These are phyloP conservation scores for Breynia disticha DNA, from an alignment of 441 rosid genomes.

Conservation along the genomic window DNA sequence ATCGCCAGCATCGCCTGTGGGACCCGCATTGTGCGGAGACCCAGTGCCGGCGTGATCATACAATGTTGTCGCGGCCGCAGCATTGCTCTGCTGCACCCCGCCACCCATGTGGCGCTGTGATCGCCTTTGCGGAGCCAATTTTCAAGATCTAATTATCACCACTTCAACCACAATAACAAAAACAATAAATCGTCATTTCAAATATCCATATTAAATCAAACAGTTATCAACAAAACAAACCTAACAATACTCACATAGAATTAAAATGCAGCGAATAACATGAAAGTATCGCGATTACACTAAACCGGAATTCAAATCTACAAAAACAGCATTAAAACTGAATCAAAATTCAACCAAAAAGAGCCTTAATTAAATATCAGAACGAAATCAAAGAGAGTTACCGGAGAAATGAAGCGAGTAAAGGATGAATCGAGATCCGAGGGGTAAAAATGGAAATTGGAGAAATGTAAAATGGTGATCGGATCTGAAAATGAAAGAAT, in stretches of 20 bases:
- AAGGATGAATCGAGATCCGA: constrained; percentile 27
- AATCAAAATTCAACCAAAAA: neutral
- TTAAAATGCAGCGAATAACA: constrained; percentile 38
- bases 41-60: constrained; percentile 45
- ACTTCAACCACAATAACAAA: constrained; percentile 17
- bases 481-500: constrained; percentile 28
- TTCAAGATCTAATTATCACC: constrained; percentile 59
- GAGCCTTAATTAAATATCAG: constrained; percentile 8
- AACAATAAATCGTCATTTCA: neutral
- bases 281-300: constrained; percentile 13
- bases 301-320: neutral
- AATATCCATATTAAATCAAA: neutral
- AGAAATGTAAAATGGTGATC: constrained; percentile 14
- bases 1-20: constrained; percentile 70
- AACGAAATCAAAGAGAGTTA: constrained; percentile 5
- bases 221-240: neutral
- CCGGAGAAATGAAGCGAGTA: neutral
- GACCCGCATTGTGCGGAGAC: constrained; percentile 50
- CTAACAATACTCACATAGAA: constrained; percentile 35
- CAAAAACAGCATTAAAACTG: neutral
- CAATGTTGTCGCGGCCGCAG: constrained; percentile 67
- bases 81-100: constrained; percentile 96
- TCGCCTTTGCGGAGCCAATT: constrained; percentile 99
- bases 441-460: constrained; percentile 3
- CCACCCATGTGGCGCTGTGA: constrained; percentile 99